A percentile compares a stretch with the other conserved stretches of the same genome.
Evolutionary conservation across 441 rosid species (phyloP).

Genomic region (Erysimum pusillum): DNA sequence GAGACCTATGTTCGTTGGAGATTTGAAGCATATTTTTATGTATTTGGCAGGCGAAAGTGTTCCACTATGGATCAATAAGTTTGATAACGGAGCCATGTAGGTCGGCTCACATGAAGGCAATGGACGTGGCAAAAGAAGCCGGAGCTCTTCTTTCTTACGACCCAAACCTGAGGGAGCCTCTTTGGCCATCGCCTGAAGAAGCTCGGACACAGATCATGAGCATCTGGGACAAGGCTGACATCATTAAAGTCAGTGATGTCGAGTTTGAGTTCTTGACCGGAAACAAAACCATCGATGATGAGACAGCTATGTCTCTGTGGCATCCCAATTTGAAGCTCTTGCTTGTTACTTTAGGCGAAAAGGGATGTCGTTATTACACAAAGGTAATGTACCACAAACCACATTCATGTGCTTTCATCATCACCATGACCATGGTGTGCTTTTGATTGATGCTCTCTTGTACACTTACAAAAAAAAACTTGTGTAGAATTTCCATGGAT

Average conservation of each 20-base stretch:
- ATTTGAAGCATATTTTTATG: not conserved
- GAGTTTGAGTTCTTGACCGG: slow-evolving; percentile 59
- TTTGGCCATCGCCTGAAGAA: slow-evolving; percentile 61
- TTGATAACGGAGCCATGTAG: slow-evolving; percentile 64
- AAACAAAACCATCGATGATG: slow-evolving; percentile 54
- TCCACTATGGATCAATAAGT: slow-evolving; percentile 64
- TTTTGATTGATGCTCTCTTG: not conserved
- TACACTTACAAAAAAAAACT: not conserved
- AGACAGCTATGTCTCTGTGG: slow-evolving; percentile 55
- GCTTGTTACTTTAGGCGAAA: slow-evolving; percentile 56
- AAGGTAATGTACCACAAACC: slow-evolving; percentile 38
- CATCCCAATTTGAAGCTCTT: slow-evolving; percentile 58
- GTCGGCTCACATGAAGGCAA: slow-evolving; percentile 60
- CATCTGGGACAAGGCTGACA: slow-evolving; percentile 59
- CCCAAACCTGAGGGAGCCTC: slow-evolving; percentile 55
- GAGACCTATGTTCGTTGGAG: not conserved
- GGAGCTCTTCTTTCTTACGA: slow-evolving; percentile 64
- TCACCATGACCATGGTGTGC: not conserved
- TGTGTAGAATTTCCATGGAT: slow-evolving; percentile 76
- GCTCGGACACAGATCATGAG: slow-evolving; percentile 57
- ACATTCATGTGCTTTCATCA: not conserved
- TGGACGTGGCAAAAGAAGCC: slow-evolving; percentile 56
- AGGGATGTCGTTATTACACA: slow-evolving; percentile 59
- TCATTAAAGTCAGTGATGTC: slow-evolving; percentile 66
- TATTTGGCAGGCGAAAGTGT: slow-evolving; percentile 53